Base-by-base conservation (phyloP, 2,329 filamentous ascomycete species). In the Sporothrix mexicana region DNA sequence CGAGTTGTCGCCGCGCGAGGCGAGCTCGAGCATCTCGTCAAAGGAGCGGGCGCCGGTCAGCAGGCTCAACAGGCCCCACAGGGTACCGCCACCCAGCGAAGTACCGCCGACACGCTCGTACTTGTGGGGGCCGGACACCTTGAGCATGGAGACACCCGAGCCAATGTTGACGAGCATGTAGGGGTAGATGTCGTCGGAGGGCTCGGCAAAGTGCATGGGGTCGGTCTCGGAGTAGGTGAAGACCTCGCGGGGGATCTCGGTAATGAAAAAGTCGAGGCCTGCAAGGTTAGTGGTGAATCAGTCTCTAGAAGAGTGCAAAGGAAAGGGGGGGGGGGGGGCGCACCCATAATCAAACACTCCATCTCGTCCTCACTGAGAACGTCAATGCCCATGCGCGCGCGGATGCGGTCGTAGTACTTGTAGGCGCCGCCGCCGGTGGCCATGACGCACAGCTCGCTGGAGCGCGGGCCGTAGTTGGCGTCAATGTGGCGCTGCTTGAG, bases 191-290 rank as follows among this genome's bases (percentile, higher is more conserved):
- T 85, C 84, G 61, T 73, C 73, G 43, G 73, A 57, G 0, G 94
- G 90, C 74, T 91, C 89, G 76, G 92, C 90, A 80, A 97, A 98
- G 78, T 93, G 89, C 92, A 98, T 97, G 4, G 95, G 94, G 77
- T 96, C 91, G 47, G 89, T 88, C 80, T 97, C 95, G 80, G 92
- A 95, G 82, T 98, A 98, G 23, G 94, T 98, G 79, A 99, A 99
- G 71, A 99, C 95, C 83, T 99, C 96, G 77, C 92, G 90, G 23
- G 96, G 96, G 74, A 99, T 98, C 80, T 98, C 95, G 76, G 94
- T 97, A 79, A 98, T 98, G 86, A 99, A 98, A 84, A 98, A 99
- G 81, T 99, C 96, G 59, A 99, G 90, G 13, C 95, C 94, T 94
- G 77, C n/a, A 8, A 1, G 9, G n/a, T 36, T 36, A 36, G 64